Evolutionary conservation across 441 rosid genomes (phyloP).

Genomic region (Gossypium davidsonii): DNA sequence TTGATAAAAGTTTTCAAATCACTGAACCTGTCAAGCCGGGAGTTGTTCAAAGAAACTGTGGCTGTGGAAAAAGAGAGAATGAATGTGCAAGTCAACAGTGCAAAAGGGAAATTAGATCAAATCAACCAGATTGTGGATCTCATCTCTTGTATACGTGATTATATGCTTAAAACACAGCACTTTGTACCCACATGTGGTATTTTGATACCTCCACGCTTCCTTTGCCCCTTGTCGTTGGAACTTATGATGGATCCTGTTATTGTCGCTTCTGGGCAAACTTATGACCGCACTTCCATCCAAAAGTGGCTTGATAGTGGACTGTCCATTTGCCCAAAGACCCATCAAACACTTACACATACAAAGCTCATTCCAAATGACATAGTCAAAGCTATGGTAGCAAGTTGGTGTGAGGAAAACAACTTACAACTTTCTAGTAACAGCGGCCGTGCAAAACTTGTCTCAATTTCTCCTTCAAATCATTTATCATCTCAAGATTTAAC

Average conservation of each 20-base stretch:
- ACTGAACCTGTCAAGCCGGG: conserved; percentile 55
- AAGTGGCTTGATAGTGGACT: conserved; percentile 81
- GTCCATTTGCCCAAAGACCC: conserved; percentile 75
- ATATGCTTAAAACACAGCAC: conserved; percentile 49
- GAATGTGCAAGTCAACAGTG: conserved; percentile 29
- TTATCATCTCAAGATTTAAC: conserved; percentile 41
- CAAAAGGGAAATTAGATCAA: conserved; percentile 33
- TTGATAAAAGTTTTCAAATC: conserved; percentile 46
- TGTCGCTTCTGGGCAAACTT: conserved; percentile 91
- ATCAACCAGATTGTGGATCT: conserved; percentile 47
- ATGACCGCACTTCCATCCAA: conserved; percentile 75
- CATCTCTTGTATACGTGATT: conserved; percentile 54
- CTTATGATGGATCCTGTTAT: conserved; percentile 92
- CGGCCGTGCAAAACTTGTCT: conserved; percentile 25
- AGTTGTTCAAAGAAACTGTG: conserved; percentile 66
- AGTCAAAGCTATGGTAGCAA: conserved; percentile 81
- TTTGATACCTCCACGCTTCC: conserved; percentile 64
- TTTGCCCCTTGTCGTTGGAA: conserved; percentile 78
- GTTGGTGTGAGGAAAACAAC: conserved; percentile 70
- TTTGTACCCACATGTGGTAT: conserved; percentile 54
- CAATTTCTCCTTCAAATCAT: conserved; percentile 32
- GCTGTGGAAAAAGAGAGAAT: conserved; percentile 78
- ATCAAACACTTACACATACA: conserved; percentile 50
- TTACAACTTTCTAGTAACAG: conserved; percentile 31
- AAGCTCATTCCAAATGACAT: conserved; percentile 87